Evolutionary conservation across 352 stramenopile genomes (phyloP).

Genomic region (Blastocystis sp.): DNA sequence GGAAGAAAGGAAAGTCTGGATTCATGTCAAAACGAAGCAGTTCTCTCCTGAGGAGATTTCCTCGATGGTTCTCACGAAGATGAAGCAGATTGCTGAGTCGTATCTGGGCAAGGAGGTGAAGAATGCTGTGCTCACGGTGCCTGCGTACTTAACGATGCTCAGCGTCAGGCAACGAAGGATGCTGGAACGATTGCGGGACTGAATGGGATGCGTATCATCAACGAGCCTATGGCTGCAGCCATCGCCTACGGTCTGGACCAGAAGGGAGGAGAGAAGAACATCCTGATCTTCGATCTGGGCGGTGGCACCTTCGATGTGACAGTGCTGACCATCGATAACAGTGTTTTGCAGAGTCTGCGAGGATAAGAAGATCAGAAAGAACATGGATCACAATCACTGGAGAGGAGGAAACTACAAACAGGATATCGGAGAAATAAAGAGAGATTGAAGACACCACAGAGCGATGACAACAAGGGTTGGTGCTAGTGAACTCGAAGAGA

Average conservation of each 20-base stretch:
- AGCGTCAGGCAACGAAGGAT: conserved; percentile 9
- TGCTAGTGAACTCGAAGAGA: too few species aligned
- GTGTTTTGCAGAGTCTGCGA: neutral
- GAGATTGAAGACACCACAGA: too few species aligned
- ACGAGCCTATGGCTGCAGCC: conserved; percentile 45
- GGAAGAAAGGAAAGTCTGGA: too few species aligned
- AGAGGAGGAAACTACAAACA: too few species aligned
- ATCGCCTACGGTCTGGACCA: conserved; percentile 33
- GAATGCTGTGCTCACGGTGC: conserved; percentile 14
- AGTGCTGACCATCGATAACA: conserved; percentile 80
- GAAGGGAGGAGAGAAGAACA: neutral
- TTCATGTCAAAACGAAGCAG: neutral
- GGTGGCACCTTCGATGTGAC: conserved; percentile 73
- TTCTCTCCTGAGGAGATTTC: conserved; percentile 14
- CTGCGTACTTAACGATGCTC: conserved; percentile 52
- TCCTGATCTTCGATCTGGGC: conserved; percentile 69
- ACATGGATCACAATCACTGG: too few species aligned
- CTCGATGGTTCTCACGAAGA: conserved; percentile 1
- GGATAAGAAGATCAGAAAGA: too few species aligned
- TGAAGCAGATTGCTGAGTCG: neutral
- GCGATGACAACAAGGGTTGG: too few species aligned
- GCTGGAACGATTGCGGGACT: conserved; percentile 14
- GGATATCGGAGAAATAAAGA: too few species aligned
- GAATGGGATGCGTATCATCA: conserved; percentile 6
- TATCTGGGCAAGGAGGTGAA: neutral